Conservation (phyloP, 1,284 basidiomycete species). For the Leccinum variabile region DNA sequence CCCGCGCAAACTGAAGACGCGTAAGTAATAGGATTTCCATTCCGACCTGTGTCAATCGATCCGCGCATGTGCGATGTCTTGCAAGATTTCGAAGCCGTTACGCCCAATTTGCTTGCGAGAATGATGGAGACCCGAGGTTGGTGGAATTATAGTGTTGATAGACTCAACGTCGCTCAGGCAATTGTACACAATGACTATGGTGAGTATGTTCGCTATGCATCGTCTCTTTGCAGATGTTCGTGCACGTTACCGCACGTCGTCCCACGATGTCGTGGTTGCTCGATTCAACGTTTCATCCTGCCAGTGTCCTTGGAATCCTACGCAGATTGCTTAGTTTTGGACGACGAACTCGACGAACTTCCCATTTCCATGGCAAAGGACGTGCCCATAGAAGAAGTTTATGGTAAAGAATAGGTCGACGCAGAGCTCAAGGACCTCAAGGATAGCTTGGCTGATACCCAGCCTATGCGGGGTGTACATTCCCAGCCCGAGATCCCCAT, state of each 20-base stretch:
- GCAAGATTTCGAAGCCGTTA: slow-evolving; percentile 98
- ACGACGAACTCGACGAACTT: slow-evolving; percentile 97
- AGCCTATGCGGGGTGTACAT: slow-evolving; percentile 44
- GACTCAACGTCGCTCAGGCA: slow-evolving; percentile 86
- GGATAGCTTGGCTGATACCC: slow-evolving; percentile 76
- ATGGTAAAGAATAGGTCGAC: slow-evolving; percentile 51
- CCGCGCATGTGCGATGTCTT: slow-evolving; percentile 82
- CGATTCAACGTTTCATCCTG: slow-evolving; percentile 98
- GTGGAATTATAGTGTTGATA: slow-evolving; percentile 89
- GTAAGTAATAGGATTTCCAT: slow-evolving; percentile 12
- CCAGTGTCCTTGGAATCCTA: slow-evolving; percentile 78
- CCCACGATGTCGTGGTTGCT: slow-evolving; percentile 87
- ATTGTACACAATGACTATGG: slow-evolving; percentile 97
- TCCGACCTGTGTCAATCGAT: slow-evolving; percentile 2
- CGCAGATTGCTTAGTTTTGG: slow-evolving; percentile 89
- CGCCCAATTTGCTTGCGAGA: slow-evolving; percentile 93
- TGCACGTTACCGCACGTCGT: slow-evolving; percentile 87
- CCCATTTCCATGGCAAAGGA: slow-evolving; percentile 97
- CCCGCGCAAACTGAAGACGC: slow-evolving; percentile 14
- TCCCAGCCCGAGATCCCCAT: too few relatives aligned
- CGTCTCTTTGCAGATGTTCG: slow-evolving; percentile 74
- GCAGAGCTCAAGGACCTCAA: slow-evolving; percentile 82
- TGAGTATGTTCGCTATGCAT: slow-evolving; percentile 37
- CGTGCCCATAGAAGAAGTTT: slow-evolving; percentile 59
- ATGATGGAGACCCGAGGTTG: slow-evolving; percentile 98